phyloP scores from a whole-genome alignment of 106 monocot genomes.

The Apostasia shenzhenica region DNA sequence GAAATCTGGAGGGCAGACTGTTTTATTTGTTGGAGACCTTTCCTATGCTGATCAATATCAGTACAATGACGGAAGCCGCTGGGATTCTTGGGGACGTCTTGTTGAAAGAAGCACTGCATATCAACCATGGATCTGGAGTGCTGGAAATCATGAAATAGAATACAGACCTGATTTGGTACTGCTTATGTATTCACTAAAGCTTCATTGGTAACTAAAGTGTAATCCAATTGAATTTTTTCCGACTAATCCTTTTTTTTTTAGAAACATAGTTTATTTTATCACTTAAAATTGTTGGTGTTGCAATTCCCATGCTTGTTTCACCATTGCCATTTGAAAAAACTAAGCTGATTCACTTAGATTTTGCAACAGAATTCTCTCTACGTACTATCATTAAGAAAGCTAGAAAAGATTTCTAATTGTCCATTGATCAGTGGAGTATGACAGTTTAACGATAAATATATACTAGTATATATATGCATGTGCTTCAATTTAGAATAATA shows the following conservation, averaged over 20 bases:
- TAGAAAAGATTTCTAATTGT: too few relatives aligned
- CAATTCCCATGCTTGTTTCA: neutral
- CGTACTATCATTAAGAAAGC: too few relatives aligned
- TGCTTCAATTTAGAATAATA: too few relatives aligned
- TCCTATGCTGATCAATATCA: constrained; percentile 90
- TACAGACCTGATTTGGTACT: constrained; percentile 83
- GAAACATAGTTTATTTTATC: too few relatives aligned
- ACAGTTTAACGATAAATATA: too few relatives aligned
- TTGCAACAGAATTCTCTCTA: too few relatives aligned
- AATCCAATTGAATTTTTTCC: too few relatives aligned
- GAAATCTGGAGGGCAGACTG: constrained; percentile 57
- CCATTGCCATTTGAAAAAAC: neutral
- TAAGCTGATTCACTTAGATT: too few relatives aligned
- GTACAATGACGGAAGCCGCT: constrained; percentile 70
- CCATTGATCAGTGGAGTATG: too few relatives aligned
- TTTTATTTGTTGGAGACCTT: constrained; percentile 90
- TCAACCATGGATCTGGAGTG: constrained; percentile 85
- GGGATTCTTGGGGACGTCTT: constrained; percentile 92
- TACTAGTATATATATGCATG: too few relatives aligned
- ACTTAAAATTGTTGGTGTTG: neutral
- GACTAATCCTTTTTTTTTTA: too few relatives aligned
- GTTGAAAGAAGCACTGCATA: constrained; percentile 68
- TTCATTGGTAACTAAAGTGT: too few relatives aligned
- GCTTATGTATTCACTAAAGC: neutral
- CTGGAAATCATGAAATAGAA: constrained; percentile 97